Conservation (phyloP, 805 yeast species). For the Candida mattraensis region DNA sequence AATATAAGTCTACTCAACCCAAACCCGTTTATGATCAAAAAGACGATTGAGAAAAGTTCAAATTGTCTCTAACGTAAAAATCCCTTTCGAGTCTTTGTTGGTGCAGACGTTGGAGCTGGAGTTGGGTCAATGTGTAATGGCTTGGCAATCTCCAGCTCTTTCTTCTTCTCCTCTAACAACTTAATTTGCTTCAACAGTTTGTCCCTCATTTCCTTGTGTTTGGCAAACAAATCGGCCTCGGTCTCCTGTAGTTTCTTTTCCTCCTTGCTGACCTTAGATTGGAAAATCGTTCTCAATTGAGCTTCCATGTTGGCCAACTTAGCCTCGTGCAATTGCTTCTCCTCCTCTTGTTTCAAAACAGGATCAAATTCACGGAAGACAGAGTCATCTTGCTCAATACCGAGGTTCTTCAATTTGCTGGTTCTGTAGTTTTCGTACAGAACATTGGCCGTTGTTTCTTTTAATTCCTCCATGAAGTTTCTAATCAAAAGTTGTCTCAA, state of each 20-base stretch:
- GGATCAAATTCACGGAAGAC: slow-evolving; percentile 98
- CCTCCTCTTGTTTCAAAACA: slow-evolving; percentile 87
- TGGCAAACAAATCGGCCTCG: slow-evolving; percentile 91
- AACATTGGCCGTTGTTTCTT: slow-evolving; percentile 73
- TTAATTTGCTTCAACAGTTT: slow-evolving; percentile 84
- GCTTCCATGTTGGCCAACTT: slow-evolving; percentile 91
- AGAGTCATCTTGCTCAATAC: slow-evolving; percentile 86
- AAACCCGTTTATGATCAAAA: slow-evolving; percentile 13
- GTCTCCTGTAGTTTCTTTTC: slow-evolving; percentile 96
- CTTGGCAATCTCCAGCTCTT: slow-evolving; percentile 63
- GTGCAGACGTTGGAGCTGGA: slow-evolving; percentile 37
- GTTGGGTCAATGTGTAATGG: slow-evolving; percentile 46
- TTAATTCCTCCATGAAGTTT: slow-evolving; percentile 89
- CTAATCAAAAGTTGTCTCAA: slow-evolving; percentile 86
- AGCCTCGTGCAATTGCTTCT: slow-evolving; percentile 88
- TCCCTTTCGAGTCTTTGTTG: slow-evolving; percentile 72
- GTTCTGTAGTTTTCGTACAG: slow-evolving; percentile 90
- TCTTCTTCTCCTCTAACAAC: slow-evolving; percentile 87
- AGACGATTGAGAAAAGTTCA: slow-evolving; percentile 5
- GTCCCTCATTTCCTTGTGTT: slow-evolving; percentile 97
- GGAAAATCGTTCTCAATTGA: slow-evolving; percentile 95
- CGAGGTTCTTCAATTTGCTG: slow-evolving; percentile 74
- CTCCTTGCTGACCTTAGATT: slow-evolving; percentile 93
- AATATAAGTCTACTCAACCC: slow-evolving; percentile 5
- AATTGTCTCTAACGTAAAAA: slow-evolving; percentile 57